phyloP scores from a whole-genome alignment of 2,329 filamentous ascomycete genomes.

The Hymenoscyphus fraxineus region DNA sequence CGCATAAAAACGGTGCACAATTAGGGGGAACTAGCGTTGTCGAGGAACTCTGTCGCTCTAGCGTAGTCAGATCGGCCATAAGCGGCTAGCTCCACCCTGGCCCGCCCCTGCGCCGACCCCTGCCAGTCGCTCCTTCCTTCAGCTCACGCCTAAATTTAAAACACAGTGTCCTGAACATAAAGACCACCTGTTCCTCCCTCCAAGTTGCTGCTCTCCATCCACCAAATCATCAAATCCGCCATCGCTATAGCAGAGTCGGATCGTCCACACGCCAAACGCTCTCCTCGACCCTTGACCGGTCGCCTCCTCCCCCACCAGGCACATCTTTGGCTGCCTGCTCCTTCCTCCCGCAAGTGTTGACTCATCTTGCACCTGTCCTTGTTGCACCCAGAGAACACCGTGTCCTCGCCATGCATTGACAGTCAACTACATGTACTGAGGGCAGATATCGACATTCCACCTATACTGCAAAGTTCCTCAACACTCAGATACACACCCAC shows the following conservation, averaged over 20 bases:
- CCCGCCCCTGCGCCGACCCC: background rate
- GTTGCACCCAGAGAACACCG: slow-evolving; percentile 9
- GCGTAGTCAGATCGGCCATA: background rate
- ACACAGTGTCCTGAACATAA: slow-evolving; percentile 24
- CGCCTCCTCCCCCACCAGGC: background rate
- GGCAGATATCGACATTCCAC: slow-evolving; percentile 9
- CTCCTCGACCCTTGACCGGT: slow-evolving; percentile 3
- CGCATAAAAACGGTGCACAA: background rate
- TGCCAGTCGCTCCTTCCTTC: background rate
- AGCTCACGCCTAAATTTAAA: slow-evolving; percentile 19
- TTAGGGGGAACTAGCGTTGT: background rate
- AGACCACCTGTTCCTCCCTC: slow-evolving; percentile 17
- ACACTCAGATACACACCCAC: background rate
- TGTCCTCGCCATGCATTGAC: slow-evolving; percentile 13
- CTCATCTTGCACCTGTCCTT: slow-evolving; percentile 6
- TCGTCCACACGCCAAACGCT: background rate
- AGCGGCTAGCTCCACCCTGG: background rate
- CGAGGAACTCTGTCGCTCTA: no score
- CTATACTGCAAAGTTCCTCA: background rate
- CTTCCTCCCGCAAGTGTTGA: slow-evolving; percentile 7
- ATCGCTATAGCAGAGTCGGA: background rate
- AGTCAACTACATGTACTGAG: slow-evolving; percentile 15
- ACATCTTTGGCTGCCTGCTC: background rate
- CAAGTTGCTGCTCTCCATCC: slow-evolving; percentile 5
- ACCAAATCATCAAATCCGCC: background rate